A percentile compares a stretch with the other conserved stretches of the same genome.
Evolutionary conservation across 2,329 filamentous ascomycete genomes (phyloP).

Genomic region (Cordyceps javanica): DNA sequence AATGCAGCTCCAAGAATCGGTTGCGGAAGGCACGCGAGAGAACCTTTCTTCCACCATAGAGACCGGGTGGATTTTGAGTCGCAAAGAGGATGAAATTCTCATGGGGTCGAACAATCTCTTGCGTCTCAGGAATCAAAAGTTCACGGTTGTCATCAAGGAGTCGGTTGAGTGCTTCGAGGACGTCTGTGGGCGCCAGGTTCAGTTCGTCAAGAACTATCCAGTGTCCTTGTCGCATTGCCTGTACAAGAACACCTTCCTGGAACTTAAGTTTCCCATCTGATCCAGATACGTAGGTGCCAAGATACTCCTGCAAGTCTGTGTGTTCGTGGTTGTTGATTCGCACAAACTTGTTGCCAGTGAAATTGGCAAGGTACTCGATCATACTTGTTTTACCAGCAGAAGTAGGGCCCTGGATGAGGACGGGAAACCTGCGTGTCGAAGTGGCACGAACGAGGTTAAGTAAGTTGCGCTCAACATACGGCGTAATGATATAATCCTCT

Average conservation of each 20-base stretch:
- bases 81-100: slow-evolving; percentile 97
- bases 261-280: slow-evolving; percentile 79
- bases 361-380: slow-evolving; percentile 97
- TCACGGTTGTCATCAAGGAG: slow-evolving; percentile 95
- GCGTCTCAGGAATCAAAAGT: slow-evolving; percentile 90
- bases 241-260: slow-evolving; percentile 88
- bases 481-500: slow-evolving; percentile 90
- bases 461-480: slow-evolving; percentile 90
- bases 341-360: slow-evolving; percentile 93
- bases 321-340: slow-evolving; percentile 99
- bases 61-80: slow-evolving; percentile 90
- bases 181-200: slow-evolving; percentile 93
- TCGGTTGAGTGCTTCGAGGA: slow-evolving; percentile 91
- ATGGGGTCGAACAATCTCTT: slow-evolving; percentile 87
- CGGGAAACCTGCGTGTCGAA: slow-evolving; percentile 85
- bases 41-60: slow-evolving; percentile 92
- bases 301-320: slow-evolving; percentile 94
- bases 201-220: slow-evolving; percentile 99
- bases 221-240: slow-evolving; percentile 84
- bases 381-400: slow-evolving; percentile 98
- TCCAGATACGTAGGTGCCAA: slow-evolving; percentile 88
- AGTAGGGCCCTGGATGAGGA: slow-evolving; percentile 92
- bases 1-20: slow-evolving; percentile 92
- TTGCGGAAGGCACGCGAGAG: slow-evolving; percentile 94
- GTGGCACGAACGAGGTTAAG: slow-evolving; percentile 91